Percentiles rank a stretch among this genome's conserved stretches.
phyloP scores from a whole-genome alignment of 78 protist genomes.

The Guillardia theta region DNA sequence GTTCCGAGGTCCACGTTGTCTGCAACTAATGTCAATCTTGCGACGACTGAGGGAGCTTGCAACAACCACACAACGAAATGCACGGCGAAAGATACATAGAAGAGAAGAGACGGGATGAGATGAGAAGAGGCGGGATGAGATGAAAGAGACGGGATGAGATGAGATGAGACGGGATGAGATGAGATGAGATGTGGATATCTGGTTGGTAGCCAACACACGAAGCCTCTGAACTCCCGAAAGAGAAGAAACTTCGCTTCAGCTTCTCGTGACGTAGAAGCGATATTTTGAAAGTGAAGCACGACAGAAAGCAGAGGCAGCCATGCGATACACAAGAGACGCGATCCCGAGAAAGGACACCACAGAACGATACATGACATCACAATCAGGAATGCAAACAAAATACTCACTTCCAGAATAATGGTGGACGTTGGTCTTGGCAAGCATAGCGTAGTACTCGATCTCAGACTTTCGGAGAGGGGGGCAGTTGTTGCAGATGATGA shows the following conservation, averaged over 20 bases:
- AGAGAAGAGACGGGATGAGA: background rate
- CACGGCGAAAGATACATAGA: background rate
- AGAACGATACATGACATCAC: no score
- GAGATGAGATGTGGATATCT: no score
- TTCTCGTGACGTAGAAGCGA: no score
- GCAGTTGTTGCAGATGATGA: conserved; percentile 95
- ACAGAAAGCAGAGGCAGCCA: background rate
- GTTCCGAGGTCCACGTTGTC: conserved; percentile 98
- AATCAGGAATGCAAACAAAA: no score
- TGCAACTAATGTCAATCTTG: no score
- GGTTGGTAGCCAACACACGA: no score
- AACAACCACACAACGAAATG: background rate
- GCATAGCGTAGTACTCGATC: conserved; percentile 99
- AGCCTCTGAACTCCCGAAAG: no score
- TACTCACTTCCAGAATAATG: conserved; percentile 90
- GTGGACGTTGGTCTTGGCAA: conserved; percentile 92
- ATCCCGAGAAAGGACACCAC: background rate
- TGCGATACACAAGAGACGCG: background rate
- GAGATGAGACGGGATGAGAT: no score
- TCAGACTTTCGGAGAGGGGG: conserved; percentile 97
- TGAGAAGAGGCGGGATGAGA: background rate
- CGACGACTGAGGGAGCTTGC: background rate
- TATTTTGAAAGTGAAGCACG: background rate
- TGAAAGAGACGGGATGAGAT: background rate
- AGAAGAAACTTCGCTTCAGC: no score